Percentiles rank a stretch among this genome's conserved stretches.
Conservation (phyloP, 1,284 basidiomycete species). For the Gymnopus androsaceus region DNA sequence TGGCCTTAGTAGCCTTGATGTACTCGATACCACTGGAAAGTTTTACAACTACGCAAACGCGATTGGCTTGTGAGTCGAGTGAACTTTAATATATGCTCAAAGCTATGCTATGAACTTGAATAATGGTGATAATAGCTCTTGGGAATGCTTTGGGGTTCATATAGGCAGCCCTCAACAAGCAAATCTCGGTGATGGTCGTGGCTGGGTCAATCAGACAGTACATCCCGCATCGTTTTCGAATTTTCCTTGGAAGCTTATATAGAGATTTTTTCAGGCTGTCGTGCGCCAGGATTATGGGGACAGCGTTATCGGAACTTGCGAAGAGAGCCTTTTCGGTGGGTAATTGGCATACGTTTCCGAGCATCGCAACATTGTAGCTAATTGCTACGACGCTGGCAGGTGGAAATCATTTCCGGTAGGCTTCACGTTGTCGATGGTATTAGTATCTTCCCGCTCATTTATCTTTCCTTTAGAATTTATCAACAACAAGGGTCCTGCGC, state of each 20-base stretch:
- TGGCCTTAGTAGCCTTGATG: conserved; percentile 45
- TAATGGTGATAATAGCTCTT: too few relatives aligned
- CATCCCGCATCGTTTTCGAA: too few relatives aligned
- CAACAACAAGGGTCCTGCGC: conserved; percentile 56
- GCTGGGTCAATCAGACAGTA: conserved; percentile 45
- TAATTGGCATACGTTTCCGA: too few relatives aligned
- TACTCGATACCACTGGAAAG: conserved; percentile 46
- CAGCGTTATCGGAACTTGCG: conserved; percentile 47
- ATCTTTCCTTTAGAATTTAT: conserved; percentile 38
- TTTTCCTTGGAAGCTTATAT: not conserved
- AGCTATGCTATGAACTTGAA: too few relatives aligned
- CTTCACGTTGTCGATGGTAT: not conserved
- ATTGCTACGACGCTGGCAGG: too few relatives aligned
- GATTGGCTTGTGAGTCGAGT: conserved; percentile 49
- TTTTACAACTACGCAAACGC: conserved; percentile 52
- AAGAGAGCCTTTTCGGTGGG: conserved; percentile 53
- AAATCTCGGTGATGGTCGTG: conserved; percentile 57
- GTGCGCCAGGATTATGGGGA: conserved; percentile 52
- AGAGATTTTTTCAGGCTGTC: conserved; percentile 33
- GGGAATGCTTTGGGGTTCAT: conserved; percentile 56
- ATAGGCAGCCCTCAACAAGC: conserved; percentile 49
- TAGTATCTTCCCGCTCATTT: not conserved
- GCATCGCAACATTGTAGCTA: too few relatives aligned
- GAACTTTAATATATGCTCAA: not conserved
- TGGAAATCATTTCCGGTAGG: conserved; percentile 62